These are phyloP conservation scores for Thalassiosira allenii DNA, from an alignment of 352 stramenopile genomes.

Conservation along the genomic window DNA sequence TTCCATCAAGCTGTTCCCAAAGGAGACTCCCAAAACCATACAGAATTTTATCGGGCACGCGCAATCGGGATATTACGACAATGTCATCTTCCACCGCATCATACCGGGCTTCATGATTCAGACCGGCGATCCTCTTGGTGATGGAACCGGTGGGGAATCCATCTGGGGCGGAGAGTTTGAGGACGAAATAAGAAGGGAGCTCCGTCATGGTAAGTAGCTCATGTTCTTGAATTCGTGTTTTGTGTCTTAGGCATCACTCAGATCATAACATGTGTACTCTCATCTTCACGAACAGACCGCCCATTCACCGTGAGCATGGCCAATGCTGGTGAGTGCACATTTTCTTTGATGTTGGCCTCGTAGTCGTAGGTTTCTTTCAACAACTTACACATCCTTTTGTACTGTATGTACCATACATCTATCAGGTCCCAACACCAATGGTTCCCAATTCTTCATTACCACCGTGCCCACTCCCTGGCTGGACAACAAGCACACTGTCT, in stretches of 20 bases:
- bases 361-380: too few species aligned
- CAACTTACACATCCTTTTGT: too few species aligned
- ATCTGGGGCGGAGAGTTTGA: slow-evolving; percentile 99
- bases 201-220: too few species aligned
- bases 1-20: slow-evolving; percentile 94
- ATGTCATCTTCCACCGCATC: slow-evolving; percentile 98
- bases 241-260: slow-evolving; percentile 11
- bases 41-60: slow-evolving; percentile 99
- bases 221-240: slow-evolving; percentile 33
- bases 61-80: slow-evolving; percentile 98
- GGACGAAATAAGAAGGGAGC: slow-evolving; percentile 95
- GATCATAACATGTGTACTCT: not conserved
- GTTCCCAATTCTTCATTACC: slow-evolving; percentile 98
- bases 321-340: slow-evolving; percentile 86
- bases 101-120: slow-evolving; percentile 99
- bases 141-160: slow-evolving; percentile 97
- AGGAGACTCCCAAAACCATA: slow-evolving; percentile 94
- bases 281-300: slow-evolving; percentile 88
- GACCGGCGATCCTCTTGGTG: slow-evolving; percentile 93
- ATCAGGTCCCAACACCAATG: slow-evolving; percentile 86
- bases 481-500: slow-evolving; percentile 98
- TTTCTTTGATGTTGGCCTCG: too few species aligned
- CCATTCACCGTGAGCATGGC: slow-evolving; percentile 99
- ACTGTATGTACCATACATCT: too few species aligned
- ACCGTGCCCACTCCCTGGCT: slow-evolving; percentile 97